These are phyloP conservation scores for Huntiella decipiens DNA, from an alignment of 2,329 filamentous ascomycete genomes.

Conservation along the genomic window DNA sequence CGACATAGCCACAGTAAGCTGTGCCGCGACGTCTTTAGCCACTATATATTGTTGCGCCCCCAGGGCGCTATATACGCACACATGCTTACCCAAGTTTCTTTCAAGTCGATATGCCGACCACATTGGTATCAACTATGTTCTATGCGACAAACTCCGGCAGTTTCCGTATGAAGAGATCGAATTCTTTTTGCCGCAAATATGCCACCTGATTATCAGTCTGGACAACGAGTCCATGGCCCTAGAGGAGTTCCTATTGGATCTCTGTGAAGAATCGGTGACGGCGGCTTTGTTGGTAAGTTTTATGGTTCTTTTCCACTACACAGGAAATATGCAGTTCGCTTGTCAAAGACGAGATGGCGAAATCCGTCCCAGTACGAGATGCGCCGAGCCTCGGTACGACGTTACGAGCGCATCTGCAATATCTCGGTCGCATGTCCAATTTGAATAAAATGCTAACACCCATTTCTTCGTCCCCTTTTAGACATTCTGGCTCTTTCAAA, in stretches of 20 bases:
- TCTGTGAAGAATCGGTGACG: constrained; percentile 76
- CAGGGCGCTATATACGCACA: not conserved
- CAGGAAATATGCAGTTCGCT: not conserved
- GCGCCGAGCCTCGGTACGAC: no score
- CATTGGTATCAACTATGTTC: constrained; percentile 75
- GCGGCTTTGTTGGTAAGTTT: constrained; percentile 58
- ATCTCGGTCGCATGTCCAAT: constrained; percentile 1
- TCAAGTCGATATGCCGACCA: constrained; percentile 69
- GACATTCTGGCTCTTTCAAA: constrained; percentile 86
- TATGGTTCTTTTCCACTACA: not conserved
- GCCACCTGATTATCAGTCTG: constrained; percentile 71
- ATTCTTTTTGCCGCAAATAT: constrained; percentile 78
- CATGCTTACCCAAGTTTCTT: constrained; percentile 6
- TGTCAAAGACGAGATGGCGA: not conserved
- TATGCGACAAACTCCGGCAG: constrained; percentile 74
- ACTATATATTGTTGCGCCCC: not conserved
- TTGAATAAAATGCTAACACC: no score
- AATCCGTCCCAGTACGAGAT: no score
- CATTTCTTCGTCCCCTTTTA: constrained; percentile 18
- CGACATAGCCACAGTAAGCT: not conserved
- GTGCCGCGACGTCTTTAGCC: not conserved
- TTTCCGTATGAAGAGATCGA: constrained; percentile 84
- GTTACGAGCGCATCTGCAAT: not conserved
- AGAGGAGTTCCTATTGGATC: constrained; percentile 70
- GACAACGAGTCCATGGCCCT: constrained; percentile 84